Conservation (phyloP, 352 stramenopile genomes). For the Pythium insidiosum region DNA sequence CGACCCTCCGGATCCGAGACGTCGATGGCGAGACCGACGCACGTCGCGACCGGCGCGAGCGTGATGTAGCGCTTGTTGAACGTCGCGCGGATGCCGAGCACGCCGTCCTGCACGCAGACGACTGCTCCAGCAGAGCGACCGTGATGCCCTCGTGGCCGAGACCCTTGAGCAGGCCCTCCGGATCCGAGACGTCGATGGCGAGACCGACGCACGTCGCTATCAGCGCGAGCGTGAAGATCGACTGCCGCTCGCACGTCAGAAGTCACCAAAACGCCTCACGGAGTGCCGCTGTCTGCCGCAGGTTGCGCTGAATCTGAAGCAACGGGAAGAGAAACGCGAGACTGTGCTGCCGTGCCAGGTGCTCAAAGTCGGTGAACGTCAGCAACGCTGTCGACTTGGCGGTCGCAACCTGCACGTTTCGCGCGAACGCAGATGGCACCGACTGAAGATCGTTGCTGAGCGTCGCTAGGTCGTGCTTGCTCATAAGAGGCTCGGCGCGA, state of each 20-base stretch:
- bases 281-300: conserved; percentile 17
- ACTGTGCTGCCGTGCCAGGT: conserved; percentile 32
- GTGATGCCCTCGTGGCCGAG: conserved; percentile 93
- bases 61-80: conserved; percentile 99
- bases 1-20: conserved; percentile 93
- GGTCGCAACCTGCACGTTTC: conserved; percentile 38
- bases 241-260: conserved; percentile 34
- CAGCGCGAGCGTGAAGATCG: conserved; percentile 91
- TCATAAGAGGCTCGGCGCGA: too few species aligned
- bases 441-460: conserved; percentile 32
- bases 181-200: too few species aligned
- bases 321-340: conserved; percentile 51
- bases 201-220: too few species aligned
- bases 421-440: conserved; percentile 26
- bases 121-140: conserved; percentile 94
- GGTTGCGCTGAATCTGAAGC: conserved; percentile 36
- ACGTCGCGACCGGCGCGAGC: conserved; percentile 94
- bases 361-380: conserved; percentile 53
- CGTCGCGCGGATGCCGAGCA: conserved; percentile 90
- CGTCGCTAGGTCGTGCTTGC: conserved; percentile 25
- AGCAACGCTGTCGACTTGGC: too few species aligned
- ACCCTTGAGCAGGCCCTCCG: conserved; percentile 91
- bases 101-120: too few species aligned
- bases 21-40: conserved; percentile 96
- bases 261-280: conserved; percentile 40